A percentile compares a stretch with the other conserved stretches of the same genome.
Evolutionary conservation across 1,284 basidiomycete genomes (phyloP).

Genomic region (Papiliotrema terrestris): DNA sequence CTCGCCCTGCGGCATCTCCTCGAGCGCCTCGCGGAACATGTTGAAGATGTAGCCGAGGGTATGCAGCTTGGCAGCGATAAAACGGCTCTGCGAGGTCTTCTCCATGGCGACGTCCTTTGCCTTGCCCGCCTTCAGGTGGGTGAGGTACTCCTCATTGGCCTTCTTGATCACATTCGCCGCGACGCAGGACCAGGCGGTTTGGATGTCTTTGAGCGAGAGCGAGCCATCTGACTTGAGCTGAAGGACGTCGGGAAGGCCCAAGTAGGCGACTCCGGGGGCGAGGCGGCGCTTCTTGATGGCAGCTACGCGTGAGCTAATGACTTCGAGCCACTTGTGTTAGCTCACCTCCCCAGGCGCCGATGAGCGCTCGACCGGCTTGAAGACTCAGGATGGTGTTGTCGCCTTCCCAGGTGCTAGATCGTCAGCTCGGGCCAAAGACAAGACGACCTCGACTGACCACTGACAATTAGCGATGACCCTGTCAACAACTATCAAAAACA

Average conservation of each 20-base stretch:
- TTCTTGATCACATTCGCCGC: constrained; percentile 56
- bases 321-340: background rate
- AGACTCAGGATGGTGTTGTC: constrained; percentile 57
- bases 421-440: background rate
- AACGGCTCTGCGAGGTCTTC: constrained; percentile 54
- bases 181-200: constrained; percentile 53
- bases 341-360: constrained; percentile 52
- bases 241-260: constrained; percentile 49
- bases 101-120: constrained; percentile 56
- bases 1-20: constrained; percentile 38
- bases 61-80: constrained; percentile 56
- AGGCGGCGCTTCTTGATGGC: constrained; percentile 52
- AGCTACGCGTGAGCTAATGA: constrained; percentile 17
- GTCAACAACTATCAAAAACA: background rate
- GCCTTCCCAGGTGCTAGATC: constrained; percentile 53
- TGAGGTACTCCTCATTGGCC: constrained; percentile 52
- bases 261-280: constrained; percentile 53
- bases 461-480: constrained; percentile 2
- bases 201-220: constrained; percentile 52
- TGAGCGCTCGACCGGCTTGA: constrained; percentile 55
- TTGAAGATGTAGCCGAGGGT: constrained; percentile 43
- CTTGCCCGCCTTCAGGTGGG: constrained; percentile 49
- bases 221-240: constrained; percentile 51
- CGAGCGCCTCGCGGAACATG: constrained; percentile 47
- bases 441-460: constrained; percentile 3